A percentile compares a stretch with the other conserved stretches of the same genome.
Conservation (phyloP, 345 rosid species). For the Moringa oleifera region DNA sequence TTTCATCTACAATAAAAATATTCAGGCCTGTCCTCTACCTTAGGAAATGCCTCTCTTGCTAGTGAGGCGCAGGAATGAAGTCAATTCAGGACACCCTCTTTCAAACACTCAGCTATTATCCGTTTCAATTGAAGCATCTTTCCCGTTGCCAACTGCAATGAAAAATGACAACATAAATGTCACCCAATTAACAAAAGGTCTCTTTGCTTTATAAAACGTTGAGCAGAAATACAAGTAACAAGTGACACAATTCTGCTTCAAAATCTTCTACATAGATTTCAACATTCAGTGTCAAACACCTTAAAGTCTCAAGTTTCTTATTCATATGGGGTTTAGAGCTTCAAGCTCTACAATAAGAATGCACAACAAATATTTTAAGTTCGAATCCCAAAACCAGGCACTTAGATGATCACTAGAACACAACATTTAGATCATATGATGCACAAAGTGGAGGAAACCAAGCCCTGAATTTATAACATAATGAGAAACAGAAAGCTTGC, state of each 20-base stretch:
- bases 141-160: constrained; percentile 59
- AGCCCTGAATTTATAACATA: background rate
- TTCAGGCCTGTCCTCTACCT: background rate
- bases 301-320: no score
- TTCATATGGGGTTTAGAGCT: no score
- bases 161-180: constrained; percentile 13
- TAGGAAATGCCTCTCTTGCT: background rate
- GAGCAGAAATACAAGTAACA: background rate
- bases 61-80: background rate
- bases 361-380: background rate
- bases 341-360: background rate
- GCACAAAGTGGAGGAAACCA: background rate
- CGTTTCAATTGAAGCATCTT: constrained; percentile 64
- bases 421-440: background rate
- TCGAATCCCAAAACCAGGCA: constrained; percentile 7
- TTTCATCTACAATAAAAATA: background rate
- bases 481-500: constrained; percentile 37
- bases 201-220: background rate
- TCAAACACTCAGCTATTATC: constrained; percentile 52
- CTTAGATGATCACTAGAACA: background rate
- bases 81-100: constrained; percentile 27
- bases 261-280: background rate
- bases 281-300: background rate
- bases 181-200: background rate
- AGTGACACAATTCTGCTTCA: background rate